A percentile compares a stretch with the other conserved stretches of the same genome.
phyloP scores from a whole-genome alignment of 2,329 filamentous ascomycete species.

The Dothiorella sarmentorum region DNA sequence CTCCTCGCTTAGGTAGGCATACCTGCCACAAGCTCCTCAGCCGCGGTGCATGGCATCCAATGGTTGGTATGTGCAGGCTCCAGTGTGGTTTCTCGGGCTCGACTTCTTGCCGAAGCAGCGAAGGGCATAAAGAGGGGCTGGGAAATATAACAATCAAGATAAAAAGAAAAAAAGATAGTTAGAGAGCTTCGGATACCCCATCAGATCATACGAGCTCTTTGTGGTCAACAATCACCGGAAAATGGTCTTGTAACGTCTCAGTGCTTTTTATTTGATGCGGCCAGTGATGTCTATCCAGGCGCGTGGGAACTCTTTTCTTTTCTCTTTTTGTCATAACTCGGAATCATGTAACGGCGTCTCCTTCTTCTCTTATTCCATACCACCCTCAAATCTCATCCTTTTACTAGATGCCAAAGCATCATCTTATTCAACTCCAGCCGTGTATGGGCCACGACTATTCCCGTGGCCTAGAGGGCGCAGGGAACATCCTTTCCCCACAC shows the following conservation, averaged over 20 bases:
- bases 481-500: neutral
- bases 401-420: neutral
- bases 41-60: too few species aligned
- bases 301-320: neutral
- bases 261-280: neutral
- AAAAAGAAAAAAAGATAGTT: too few species aligned
- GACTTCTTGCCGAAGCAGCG: too few species aligned
- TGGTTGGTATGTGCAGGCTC: too few species aligned
- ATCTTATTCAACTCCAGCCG: neutral
- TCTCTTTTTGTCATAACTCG: neutral
- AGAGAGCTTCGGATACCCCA: too few species aligned
- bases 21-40: too few species aligned
- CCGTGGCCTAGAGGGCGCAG: neutral
- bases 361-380: neutral
- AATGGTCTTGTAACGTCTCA: slow-evolving; percentile 1
- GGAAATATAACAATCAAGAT: too few species aligned
- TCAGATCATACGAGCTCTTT: too few species aligned
- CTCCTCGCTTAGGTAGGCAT: too few species aligned
- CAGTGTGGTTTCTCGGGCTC: too few species aligned
- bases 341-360: neutral
- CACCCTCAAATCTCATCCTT: neutral
- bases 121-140: too few species aligned
- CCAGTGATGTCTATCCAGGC: neutral
- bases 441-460: neutral
- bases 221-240: too few species aligned